phyloP scores from a whole-genome alignment of 768 basidiomycete genomes.

The Suillus decipiens region DNA sequence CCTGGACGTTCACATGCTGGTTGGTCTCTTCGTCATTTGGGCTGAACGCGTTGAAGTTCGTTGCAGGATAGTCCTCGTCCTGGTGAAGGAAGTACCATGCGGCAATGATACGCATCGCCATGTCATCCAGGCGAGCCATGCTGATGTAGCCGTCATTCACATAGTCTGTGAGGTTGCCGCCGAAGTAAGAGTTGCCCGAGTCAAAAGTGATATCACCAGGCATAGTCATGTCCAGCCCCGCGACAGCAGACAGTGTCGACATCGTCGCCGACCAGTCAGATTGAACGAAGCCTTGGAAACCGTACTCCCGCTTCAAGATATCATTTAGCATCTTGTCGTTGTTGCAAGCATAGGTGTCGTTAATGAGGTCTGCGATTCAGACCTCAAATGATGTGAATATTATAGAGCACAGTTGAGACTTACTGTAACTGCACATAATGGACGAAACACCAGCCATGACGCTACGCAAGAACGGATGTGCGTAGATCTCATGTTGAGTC shows the following conservation, averaged over 20 bases:
- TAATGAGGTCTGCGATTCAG: constrained; percentile 52
- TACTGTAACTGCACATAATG: constrained; percentile 79
- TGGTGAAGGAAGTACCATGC: constrained; percentile 69
- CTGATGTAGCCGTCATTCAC: constrained; percentile 76
- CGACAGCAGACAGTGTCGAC: constrained; percentile 59
- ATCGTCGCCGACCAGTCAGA: constrained; percentile 72
- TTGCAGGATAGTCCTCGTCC: constrained; percentile 54
- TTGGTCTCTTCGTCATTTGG: constrained; percentile 55
- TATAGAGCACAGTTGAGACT: constrained; percentile 22
- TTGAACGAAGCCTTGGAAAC: constrained; percentile 79
- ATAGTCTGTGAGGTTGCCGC: constrained; percentile 61
- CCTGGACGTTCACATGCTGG: constrained; percentile 66
- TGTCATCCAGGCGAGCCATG: constrained; percentile 66
- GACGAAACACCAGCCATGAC: constrained; percentile 73
- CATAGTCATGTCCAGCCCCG: constrained; percentile 79
- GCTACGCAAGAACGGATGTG: constrained; percentile 67
- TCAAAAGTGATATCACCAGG: constrained; percentile 58
- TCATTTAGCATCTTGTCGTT: constrained; percentile 71
- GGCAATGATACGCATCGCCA: constrained; percentile 80
- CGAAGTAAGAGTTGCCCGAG: constrained; percentile 57
- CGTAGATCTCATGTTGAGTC: constrained; percentile 75
- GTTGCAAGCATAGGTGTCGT: constrained; percentile 75
- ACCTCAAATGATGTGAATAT: constrained; percentile 9
- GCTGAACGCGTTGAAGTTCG: constrained; percentile 74
- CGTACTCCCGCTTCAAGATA: constrained; percentile 73